phyloP scores from a whole-genome alignment of 371 early-diverging fungal species.

The Basidiobolus meristosporus region DNA sequence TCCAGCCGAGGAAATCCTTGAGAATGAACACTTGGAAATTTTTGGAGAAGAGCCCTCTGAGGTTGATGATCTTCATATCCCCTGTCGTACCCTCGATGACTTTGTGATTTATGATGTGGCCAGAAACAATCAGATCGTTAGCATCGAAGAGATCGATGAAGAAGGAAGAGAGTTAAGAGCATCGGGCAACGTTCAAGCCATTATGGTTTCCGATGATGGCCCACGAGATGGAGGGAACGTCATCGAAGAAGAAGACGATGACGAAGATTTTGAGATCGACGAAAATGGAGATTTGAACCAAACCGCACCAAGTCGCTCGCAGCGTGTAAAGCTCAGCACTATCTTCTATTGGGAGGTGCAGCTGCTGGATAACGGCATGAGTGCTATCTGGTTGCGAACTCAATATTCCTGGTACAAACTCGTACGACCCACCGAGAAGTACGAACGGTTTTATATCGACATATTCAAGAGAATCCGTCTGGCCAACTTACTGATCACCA shows the following conservation, averaged over 20 bases:
- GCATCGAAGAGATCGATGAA: constrained; percentile 15
- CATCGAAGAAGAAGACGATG: constrained; percentile 10
- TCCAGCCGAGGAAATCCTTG: constrained; percentile 15
- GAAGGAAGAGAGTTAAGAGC: constrained; percentile 14
- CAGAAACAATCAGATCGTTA: constrained; percentile 7
- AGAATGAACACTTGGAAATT: constrained; percentile 15
- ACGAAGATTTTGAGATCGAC: constrained; percentile 7
- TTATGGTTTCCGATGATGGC: constrained; percentile 8
- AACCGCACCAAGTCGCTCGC: neutral
- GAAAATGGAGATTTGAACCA: constrained; percentile 2
- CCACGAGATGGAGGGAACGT: constrained; percentile 9
- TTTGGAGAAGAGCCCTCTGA: constrained; percentile 16
- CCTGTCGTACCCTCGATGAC: constrained; percentile 16
- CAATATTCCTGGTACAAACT: constrained; percentile 24
- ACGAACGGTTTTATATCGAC: constrained; percentile 9
- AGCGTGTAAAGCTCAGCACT: constrained; percentile 11
- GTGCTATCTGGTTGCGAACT: constrained; percentile 23
- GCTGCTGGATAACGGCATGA: constrained; percentile 8
- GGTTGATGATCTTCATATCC: constrained; percentile 8
- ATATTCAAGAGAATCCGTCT: constrained; percentile 14
- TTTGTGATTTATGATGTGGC: constrained; percentile 18
- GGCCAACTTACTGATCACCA: constrained; percentile 14
- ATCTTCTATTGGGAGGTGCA: constrained; percentile 19
- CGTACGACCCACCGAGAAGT: constrained; percentile 10
- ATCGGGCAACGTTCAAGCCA: constrained; percentile 14